Conservation (phyloP, 495 filamentous ascomycete genomes). For the Penicillium argentinense region DNA sequence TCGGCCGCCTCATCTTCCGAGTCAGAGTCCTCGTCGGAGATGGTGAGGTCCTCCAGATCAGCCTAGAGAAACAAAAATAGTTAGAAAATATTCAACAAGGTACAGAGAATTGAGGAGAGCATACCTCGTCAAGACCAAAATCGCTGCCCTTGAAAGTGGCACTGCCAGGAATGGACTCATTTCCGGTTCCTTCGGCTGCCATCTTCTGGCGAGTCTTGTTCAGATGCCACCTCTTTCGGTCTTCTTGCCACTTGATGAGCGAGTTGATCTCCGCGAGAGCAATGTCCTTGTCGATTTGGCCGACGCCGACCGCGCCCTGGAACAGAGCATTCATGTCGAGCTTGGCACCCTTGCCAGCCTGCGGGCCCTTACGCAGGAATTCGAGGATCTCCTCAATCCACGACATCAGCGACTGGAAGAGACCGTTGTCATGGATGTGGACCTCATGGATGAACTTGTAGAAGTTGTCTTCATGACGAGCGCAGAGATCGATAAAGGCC, state of each 20-base stretch:
- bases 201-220: constrained; percentile 99
- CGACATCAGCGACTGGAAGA: constrained; percentile 92
- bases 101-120: constrained; percentile 10
- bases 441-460: constrained; percentile 99
- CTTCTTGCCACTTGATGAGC: constrained; percentile 90
- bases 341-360: constrained; percentile 68
- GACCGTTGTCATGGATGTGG: constrained; percentile 94
- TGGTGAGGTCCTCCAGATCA: constrained; percentile 79
- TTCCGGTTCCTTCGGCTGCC: constrained; percentile 72
- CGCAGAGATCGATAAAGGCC: constrained; percentile 95
- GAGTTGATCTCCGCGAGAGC: constrained; percentile 80
- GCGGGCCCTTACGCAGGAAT: constrained; percentile 84
- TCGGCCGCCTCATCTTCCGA: constrained; percentile 66
- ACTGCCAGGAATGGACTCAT: constrained; percentile 43
- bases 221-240: constrained; percentile 93
- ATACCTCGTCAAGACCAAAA: constrained; percentile 83
- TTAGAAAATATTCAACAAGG: constrained; percentile 12
- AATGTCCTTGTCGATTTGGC: constrained; percentile 64
- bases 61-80: constrained; percentile 37
- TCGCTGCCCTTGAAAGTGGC: constrained; percentile 69
- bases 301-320: constrained; percentile 67
- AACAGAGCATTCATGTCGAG: constrained; percentile 94
- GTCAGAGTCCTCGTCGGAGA: constrained; percentile 70
- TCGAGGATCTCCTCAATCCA: constrained; percentile 98
- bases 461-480: constrained; percentile 91